Evolutionary conservation across 805 yeast genomes (phyloP).

Genomic region (Tetrapisispora taiwanensis): DNA sequence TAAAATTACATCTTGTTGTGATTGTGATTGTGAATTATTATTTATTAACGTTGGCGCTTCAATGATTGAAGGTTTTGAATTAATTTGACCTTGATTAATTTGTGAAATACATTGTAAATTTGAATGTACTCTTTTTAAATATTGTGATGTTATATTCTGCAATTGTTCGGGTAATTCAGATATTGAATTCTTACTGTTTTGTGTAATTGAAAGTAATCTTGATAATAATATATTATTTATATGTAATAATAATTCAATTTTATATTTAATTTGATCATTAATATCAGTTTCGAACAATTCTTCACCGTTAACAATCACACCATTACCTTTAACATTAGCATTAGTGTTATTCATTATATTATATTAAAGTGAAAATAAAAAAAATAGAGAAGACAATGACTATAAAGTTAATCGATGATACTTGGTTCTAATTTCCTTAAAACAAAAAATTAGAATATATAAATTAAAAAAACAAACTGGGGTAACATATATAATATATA

Average conservation of each 20-base stretch:
- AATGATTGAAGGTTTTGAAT: constrained; percentile 22
- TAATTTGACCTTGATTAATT: constrained; percentile 23
- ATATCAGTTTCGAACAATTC: constrained; percentile 7
- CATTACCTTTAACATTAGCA: background rate
- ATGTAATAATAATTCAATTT: constrained; percentile 27
- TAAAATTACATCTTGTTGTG: constrained; percentile 23
- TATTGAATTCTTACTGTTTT: constrained; percentile 6
- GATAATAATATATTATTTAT: constrained; percentile 25
- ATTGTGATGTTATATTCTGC: constrained; percentile 13
- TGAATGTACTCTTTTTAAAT: constrained; percentile 27
- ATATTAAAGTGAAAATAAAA: no score
- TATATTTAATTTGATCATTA: constrained; percentile 25
- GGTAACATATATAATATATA: no score
- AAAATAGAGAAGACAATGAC: no score
- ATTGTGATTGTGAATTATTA: constrained; percentile 7
- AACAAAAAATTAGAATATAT: no score
- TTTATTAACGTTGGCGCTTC: constrained; percentile 19
- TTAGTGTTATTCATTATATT: no score
- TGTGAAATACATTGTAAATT: constrained; percentile 29
- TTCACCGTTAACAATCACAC: constrained; percentile 16
- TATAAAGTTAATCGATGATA: no score
- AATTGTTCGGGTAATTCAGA: constrained; percentile 17
- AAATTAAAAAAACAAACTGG: no score
- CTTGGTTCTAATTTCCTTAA: no score
- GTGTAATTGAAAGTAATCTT: constrained; percentile 6